Conservation (phyloP, 768 basidiomycete genomes). For the Tricholoma furcatifolium region DNA sequence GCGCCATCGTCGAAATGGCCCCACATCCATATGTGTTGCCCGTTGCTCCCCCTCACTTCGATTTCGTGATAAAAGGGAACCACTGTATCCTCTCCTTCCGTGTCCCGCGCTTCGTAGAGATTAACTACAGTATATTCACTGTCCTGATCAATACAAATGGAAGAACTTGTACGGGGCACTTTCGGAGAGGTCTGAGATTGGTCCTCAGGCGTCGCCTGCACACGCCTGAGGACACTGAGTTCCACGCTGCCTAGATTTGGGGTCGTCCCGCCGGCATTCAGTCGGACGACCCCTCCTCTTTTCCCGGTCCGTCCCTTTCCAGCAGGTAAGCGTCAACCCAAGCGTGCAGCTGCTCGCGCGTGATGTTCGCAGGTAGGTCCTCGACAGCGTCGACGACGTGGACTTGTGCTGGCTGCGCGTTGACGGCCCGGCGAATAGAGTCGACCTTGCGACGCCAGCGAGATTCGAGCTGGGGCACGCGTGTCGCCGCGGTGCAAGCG, state of each 20-base stretch:
- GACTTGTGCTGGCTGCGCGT: not conserved
- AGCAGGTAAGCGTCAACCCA: not conserved
- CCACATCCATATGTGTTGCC: not conserved
- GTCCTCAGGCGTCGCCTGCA: not conserved
- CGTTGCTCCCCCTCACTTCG: not conserved
- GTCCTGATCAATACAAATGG: no score
- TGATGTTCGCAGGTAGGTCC: not conserved
- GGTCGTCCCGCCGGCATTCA: slow-evolving; percentile 17
- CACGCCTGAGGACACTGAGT: not conserved
- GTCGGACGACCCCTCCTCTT: slow-evolving; percentile 20
- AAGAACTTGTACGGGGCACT: not conserved
- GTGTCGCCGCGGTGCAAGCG: slow-evolving; percentile 14
- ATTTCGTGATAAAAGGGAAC: slow-evolving; percentile 4
- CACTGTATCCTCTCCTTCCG: not conserved
- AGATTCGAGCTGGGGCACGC: not conserved
- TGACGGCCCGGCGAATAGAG: slow-evolving; percentile 2
- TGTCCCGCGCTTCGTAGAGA: not conserved
- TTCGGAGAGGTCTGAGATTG: not conserved
- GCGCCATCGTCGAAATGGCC: slow-evolving; percentile 22
- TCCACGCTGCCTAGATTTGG: not conserved
- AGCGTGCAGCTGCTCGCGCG: not conserved
- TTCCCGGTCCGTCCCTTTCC: slow-evolving; percentile 12
- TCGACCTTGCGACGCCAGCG: slow-evolving; percentile 19
- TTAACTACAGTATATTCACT: not conserved
- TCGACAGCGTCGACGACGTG: not conserved